A percentile compares a stretch with the other conserved stretches of the same genome.
Conservation (phyloP, 805 yeast genomes). For the Teunomyces funiuensis region DNA sequence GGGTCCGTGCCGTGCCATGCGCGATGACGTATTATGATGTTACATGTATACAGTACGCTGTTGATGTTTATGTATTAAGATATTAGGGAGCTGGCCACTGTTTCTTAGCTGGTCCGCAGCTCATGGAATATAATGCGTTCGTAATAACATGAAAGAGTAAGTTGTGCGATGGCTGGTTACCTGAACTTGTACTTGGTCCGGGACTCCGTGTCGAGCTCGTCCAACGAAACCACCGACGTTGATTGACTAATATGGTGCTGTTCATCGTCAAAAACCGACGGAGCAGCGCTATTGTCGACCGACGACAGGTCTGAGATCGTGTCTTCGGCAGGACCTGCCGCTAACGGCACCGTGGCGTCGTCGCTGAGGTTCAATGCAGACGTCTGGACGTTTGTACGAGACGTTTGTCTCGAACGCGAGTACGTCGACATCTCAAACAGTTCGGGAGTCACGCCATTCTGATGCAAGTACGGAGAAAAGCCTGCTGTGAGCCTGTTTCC, state of each 20-base stretch:
- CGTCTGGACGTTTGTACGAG: conserved; percentile 12
- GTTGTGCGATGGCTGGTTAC: not conserved
- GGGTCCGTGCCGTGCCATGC: too few relatives aligned
- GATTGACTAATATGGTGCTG: conserved; percentile 30
- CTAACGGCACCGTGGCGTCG: not conserved
- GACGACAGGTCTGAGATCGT: conserved; percentile 20
- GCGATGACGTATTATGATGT: too few relatives aligned
- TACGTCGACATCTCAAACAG: conserved; percentile 6
- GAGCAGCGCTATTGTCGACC: conserved; percentile 37
- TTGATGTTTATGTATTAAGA: too few relatives aligned
- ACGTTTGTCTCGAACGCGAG: conserved; percentile 4
- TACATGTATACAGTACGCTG: too few relatives aligned
- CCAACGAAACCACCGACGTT: conserved; percentile 37
- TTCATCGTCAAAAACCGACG: conserved; percentile 37
- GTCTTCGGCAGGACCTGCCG: conserved; percentile 5
- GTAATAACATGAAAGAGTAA: not conserved
- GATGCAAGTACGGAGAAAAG: conserved; percentile 15
- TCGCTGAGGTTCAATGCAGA: conserved; percentile 7
- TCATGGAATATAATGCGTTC: not conserved
- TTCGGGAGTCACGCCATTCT: conserved; percentile 8
- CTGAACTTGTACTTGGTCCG: conserved; percentile 3
- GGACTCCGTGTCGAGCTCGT: conserved; percentile 19
- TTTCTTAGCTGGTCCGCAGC: not conserved
- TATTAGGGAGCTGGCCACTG: not conserved
- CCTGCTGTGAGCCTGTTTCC: too few relatives aligned